Conservation (phyloP, 169 alveolate genomes). For the Plasmodium relictum region DNA sequence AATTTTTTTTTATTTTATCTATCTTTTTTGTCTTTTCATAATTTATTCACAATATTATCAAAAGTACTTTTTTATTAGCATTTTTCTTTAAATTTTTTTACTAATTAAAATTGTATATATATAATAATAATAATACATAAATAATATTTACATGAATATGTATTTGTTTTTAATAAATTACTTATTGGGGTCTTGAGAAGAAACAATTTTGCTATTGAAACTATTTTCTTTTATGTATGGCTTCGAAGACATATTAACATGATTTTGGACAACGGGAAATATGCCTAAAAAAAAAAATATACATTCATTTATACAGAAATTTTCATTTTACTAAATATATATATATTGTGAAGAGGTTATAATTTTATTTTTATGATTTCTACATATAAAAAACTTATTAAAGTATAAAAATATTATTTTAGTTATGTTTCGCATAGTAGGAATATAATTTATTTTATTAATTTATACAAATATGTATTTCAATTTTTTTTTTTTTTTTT, state of each 20-base stretch:
- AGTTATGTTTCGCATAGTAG: too few relatives aligned
- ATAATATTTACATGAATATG: not conserved
- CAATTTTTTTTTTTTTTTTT: not conserved
- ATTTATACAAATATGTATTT: not conserved
- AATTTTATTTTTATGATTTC: too few relatives aligned
- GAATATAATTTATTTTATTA: constrained; percentile 1
- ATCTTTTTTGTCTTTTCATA: too few relatives aligned
- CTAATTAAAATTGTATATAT: too few relatives aligned
- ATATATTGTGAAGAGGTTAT: not conserved
- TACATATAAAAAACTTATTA: not conserved
- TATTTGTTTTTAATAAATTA: constrained; percentile 32
- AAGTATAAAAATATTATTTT: too few relatives aligned
- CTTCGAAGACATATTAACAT: constrained; percentile 30
- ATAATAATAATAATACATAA: too few relatives aligned
- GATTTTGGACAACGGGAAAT: constrained; percentile 30
- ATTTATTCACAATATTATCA: too few relatives aligned
- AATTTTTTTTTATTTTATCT: too few relatives aligned
- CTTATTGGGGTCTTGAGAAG: constrained; percentile 72
- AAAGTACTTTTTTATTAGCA: too few relatives aligned
- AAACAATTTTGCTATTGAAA: constrained; percentile 23
- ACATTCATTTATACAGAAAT: not conserved
- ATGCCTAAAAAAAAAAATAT: constrained; percentile 8
- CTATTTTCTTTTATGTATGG: constrained; percentile 41
- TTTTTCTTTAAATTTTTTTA: too few relatives aligned
- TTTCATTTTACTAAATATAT: not conserved